A percentile compares a stretch with the other conserved stretches of the same genome.
These are phyloP conservation scores for Clathrus columnatus DNA, from an alignment of 768 basidiomycete species.

Conservation along the genomic window DNA sequence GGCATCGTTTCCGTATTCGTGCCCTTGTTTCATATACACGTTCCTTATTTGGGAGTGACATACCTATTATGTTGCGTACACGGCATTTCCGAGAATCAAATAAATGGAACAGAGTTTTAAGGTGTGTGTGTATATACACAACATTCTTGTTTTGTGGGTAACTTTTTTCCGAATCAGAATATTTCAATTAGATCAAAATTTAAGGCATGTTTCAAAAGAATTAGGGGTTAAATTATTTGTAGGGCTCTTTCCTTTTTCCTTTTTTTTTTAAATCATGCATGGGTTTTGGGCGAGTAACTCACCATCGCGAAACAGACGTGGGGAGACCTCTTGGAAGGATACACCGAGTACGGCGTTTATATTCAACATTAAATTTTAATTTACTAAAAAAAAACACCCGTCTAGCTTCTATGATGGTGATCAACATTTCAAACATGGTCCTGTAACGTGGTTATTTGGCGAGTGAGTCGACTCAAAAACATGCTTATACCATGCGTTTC, in stretches of 20 bases:
- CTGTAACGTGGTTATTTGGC: constrained; percentile 6
- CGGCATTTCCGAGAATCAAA: constrained; percentile 8
- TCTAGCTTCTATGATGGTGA: neutral
- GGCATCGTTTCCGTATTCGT: neutral
- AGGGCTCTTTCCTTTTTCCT: neutral
- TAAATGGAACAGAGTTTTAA: neutral
- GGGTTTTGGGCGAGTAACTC: too few species aligned
- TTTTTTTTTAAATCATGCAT: neutral
- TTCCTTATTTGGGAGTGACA: neutral
- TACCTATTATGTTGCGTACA: constrained; percentile 9
- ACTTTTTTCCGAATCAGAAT: neutral
- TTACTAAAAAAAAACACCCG: neutral
- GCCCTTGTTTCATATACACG: neutral
- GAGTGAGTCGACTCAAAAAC: neutral
- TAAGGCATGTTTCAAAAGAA: neutral
- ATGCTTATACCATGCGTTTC: neutral
- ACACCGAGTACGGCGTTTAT: neutral
- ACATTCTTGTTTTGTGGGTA: neutral
- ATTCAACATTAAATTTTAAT: neutral
- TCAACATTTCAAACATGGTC: constrained; percentile 2
- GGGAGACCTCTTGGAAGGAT: constrained; percentile 1
- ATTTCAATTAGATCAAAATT: constrained; percentile 5
- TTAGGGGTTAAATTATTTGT: constrained; percentile 6
- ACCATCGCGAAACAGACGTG: neutral
- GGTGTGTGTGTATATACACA: neutral